These are phyloP conservation scores for Sicyos edulis DNA, from an alignment of 306 rosid species.

Conservation along the genomic window DNA sequence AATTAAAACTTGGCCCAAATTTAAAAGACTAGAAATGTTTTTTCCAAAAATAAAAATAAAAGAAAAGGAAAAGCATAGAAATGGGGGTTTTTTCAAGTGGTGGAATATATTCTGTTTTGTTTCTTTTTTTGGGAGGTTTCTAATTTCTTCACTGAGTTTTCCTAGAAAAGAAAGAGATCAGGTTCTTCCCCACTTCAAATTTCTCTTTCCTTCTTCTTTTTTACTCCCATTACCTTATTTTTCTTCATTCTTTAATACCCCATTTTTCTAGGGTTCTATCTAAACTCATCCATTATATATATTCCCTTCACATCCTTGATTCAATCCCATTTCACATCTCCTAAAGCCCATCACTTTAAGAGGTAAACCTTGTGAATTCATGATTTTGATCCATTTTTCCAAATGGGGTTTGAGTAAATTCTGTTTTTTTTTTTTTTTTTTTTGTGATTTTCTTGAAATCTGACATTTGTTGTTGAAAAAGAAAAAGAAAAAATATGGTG, in stretches of 20 bases:
- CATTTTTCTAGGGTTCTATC: conserved; percentile 24
- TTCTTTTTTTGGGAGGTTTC: conserved; percentile 45
- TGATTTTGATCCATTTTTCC: background rate
- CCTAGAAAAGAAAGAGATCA: conserved; percentile 55
- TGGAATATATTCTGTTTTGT: conserved; percentile 37
- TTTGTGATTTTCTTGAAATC: background rate
- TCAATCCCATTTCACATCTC: background rate
- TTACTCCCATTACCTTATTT: background rate
- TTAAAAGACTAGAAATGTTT: too few relatives aligned
- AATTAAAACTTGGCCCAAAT: too few relatives aligned
- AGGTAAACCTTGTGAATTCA: background rate
- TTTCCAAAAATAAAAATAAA: background rate
- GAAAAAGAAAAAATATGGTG: conserved; percentile 40
- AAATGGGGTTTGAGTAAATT: conserved; percentile 18
- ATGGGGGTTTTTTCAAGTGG: background rate
- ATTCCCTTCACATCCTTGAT: background rate
- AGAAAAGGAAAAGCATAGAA: background rate
- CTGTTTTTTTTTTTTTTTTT: background rate
- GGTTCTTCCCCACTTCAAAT: conserved; percentile 25
- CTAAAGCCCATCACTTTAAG: background rate
- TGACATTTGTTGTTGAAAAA: background rate
- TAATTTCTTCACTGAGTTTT: conserved; percentile 31
- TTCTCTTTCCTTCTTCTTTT: conserved; percentile 13
- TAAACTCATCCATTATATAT: background rate
- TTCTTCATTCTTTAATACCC: background rate